A percentile compares a stretch with the other conserved stretches of the same genome.
These are phyloP conservation scores for Blepharisma japonicum DNA, from an alignment of 73 alveolate genomes.

Conservation along the genomic window DNA sequence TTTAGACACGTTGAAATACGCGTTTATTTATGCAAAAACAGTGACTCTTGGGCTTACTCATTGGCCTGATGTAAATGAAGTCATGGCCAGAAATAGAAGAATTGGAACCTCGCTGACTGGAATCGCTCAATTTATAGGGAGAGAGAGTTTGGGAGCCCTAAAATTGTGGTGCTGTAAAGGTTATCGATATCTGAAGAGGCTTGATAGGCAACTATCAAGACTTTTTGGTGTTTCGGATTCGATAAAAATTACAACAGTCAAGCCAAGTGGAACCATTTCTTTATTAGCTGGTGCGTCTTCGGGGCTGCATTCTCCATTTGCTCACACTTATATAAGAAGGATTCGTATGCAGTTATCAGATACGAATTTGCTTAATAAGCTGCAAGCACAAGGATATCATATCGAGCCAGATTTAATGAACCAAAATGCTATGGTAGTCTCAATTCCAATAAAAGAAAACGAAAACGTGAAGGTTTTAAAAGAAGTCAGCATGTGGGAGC, in stretches of 20 bases:
- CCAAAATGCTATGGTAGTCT: slow-evolving; percentile 36
- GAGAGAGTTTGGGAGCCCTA: slow-evolving; percentile 35
- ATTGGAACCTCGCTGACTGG: slow-evolving; percentile 75
- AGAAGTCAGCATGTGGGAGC: slow-evolving; percentile 54
- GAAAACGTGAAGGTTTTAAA: slow-evolving; percentile 31
- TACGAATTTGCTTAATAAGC: slow-evolving; percentile 27
- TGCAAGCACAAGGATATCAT: slow-evolving; percentile 40
- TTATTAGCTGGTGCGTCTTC: slow-evolving; percentile 71
- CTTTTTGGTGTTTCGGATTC: slow-evolving; percentile 45
- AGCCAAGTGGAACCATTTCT: slow-evolving; percentile 66
- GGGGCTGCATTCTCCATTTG: slow-evolving; percentile 62
- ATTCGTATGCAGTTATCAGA: slow-evolving; percentile 36
- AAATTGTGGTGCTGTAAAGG: slow-evolving; percentile 51
- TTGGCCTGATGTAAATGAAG: slow-evolving; percentile 49
- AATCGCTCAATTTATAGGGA: slow-evolving; percentile 54
- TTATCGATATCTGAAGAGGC: slow-evolving; percentile 38
- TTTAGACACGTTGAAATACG: slow-evolving; percentile 49
- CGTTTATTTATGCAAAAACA: slow-evolving; percentile 56
- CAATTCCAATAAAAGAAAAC: slow-evolving; percentile 44
- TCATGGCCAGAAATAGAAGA: slow-evolving; percentile 62
- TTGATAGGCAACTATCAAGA: slow-evolving; percentile 47
- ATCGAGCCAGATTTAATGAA: slow-evolving; percentile 46
- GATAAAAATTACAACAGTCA: slow-evolving; percentile 55
- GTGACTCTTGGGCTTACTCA: slow-evolving; percentile 65
- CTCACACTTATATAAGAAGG: slow-evolving; percentile 53